Evolutionary conservation across 768 basidiomycete genomes (phyloP), one percentile per base, ranked within the genome.

Genomic region (Arthromyces matolae): DNA sequence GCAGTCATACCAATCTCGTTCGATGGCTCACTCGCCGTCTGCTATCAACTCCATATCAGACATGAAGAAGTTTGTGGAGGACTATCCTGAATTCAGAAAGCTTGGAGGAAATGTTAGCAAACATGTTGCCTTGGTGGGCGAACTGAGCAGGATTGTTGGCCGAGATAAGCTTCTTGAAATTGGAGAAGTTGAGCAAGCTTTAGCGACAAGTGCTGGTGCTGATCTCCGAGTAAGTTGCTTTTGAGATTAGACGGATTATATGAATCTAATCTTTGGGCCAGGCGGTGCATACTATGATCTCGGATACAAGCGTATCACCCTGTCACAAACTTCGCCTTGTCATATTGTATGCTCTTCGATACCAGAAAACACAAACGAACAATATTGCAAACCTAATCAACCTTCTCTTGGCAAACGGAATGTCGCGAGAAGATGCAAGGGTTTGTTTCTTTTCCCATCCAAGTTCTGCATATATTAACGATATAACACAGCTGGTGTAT

Each of bases 51-150:
- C 95, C 0, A 93, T 98, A 48, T 68, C 76, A 4, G 96, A 99
- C 57, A 99, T 99, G 96, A 98, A 98, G 65, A 83, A 78, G 8
- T 95, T 95, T 58, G 89, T 99, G 2, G 96, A 99, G 64, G 94
- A 97, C 58, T 99, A 95, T 67, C 96, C 96, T 1, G 96, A 99
- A 66, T 97, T 98, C 61, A 78, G 86, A 56, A 94, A 94, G 63
- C 76, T 99, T 24, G 93, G 96, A 1, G 94, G 94, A 8, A 99
- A 99, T 64, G 96, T 99, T 24, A 95, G 92, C 71, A 99, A 98
- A 68, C 96, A 98, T 60, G 96, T 98, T 18, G 91, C 95, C 6
- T 69, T 99, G 19, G 96, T 99, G 0, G 95, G 96, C 10, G 96
- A 99, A 64, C 76, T 99, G 51, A 95, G 93, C 60, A 76, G 95